These are phyloP conservation scores for Tolypocladium endophyticum DNA, from an alignment of 2,329 filamentous ascomycete species.

Conservation along the genomic window DNA sequence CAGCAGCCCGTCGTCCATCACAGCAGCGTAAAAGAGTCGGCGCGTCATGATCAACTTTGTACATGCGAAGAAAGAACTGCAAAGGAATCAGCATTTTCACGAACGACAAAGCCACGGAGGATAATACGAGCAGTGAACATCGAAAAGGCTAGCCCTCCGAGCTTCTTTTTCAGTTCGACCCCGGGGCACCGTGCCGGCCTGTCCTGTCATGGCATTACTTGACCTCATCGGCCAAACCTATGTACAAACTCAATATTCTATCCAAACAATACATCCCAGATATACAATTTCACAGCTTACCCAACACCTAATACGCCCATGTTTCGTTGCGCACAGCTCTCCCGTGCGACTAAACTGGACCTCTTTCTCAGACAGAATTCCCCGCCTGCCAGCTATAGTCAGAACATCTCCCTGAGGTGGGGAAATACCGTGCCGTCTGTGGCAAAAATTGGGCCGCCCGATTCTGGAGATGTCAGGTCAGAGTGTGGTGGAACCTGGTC, in stretches of 20 bases:
- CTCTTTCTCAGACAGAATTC: neutral
- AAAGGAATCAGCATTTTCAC: neutral
- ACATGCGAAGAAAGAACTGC: neutral
- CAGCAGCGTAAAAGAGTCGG: neutral
- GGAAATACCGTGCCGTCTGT: slow-evolving; percentile 23
- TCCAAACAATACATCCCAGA: neutral
- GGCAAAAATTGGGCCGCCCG: slow-evolving; percentile 11
- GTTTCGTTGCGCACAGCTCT: no score
- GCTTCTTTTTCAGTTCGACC: neutral
- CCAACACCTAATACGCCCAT: neutral
- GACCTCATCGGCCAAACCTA: neutral
- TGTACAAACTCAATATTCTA: neutral
- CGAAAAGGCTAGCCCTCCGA: neutral
- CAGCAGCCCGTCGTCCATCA: neutral
- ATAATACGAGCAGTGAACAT: neutral
- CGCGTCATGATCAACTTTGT: neutral
- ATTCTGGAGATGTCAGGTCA: slow-evolving; percentile 12
- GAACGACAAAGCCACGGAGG: neutral
- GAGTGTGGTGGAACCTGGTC: slow-evolving; percentile 12
- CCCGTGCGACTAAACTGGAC: neutral
- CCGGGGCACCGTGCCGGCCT: neutral
- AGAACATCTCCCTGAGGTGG: slow-evolving; percentile 28
- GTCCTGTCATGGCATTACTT: neutral
- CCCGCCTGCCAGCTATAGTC: neutral
- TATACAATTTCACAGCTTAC: neutral